phyloP scores from a whole-genome alignment of 495 filamentous ascomycete species.

The Hypoxylon trugodes region DNA sequence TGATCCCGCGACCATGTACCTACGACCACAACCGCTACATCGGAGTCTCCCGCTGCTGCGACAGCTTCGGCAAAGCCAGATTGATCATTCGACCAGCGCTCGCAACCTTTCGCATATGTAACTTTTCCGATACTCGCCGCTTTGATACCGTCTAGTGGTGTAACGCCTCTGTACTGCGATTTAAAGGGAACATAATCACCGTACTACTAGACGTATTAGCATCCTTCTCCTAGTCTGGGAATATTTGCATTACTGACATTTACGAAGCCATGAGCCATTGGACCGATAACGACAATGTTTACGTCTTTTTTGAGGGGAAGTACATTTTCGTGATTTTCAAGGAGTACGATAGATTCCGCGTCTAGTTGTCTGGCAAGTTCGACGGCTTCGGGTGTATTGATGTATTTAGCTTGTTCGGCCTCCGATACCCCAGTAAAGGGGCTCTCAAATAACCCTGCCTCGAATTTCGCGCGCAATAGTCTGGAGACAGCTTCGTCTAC shows the following conservation, averaged over 20 bases:
- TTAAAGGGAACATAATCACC: slow-evolving; percentile 73
- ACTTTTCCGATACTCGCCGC: slow-evolving; percentile 63
- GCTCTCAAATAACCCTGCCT: slow-evolving; percentile 72
- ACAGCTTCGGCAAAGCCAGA: slow-evolving; percentile 69
- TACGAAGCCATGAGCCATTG: slow-evolving; percentile 75
- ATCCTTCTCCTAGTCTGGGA: too few relatives aligned
- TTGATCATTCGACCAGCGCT: slow-evolving; percentile 75
- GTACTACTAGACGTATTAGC: slow-evolving; percentile 53
- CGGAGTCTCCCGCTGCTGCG: slow-evolving; percentile 67
- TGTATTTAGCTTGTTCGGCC: slow-evolving; percentile 60
- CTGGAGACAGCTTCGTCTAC: slow-evolving; percentile 72
- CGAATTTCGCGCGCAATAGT: slow-evolving; percentile 69
- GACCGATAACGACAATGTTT: slow-evolving; percentile 75
- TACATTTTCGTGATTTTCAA: slow-evolving; percentile 70
- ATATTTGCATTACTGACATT: slow-evolving; percentile 58
- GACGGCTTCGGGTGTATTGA: slow-evolving; percentile 65
- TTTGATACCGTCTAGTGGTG: slow-evolving; percentile 71
- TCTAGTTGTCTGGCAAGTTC: slow-evolving; percentile 68
- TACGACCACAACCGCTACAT: slow-evolving; percentile 75
- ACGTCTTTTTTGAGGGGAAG: slow-evolving; percentile 68
- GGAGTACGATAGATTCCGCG: slow-evolving; percentile 72
- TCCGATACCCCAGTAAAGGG: slow-evolving; percentile 65
- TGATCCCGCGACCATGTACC: slow-evolving; percentile 79
- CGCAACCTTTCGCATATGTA: slow-evolving; percentile 73
- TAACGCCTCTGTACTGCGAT: slow-evolving; percentile 68